Evolutionary conservation across 1,284 basidiomycete genomes (phyloP), one percentile per base, ranked within the genome.

Genomic region (Inonotus obliquus): DNA sequence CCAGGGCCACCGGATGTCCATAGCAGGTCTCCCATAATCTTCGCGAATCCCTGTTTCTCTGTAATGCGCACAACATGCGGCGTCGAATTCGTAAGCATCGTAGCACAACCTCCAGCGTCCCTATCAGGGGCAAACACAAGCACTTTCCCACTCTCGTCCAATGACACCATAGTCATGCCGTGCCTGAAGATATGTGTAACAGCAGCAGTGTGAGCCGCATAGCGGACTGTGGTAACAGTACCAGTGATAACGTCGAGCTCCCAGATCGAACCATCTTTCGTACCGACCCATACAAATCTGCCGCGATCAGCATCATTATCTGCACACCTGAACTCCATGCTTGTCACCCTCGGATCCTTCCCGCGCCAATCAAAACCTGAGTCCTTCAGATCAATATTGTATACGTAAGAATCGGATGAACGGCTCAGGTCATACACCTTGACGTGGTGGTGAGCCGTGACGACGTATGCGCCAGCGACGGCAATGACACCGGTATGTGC

Each of bases 141-240:
- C 4, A 85, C 79, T 72, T 96, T 96, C 9, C 94, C 94, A 1
- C 74, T 77, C 52, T 95, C 93, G 71, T 97, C 94, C 17, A 95
- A 71, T 0, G 89, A 86, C 57, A 94, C 72, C 85, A 97, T 90
- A 17, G 77, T 76, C 2, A 78, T 72, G 0, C 82, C 83, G 67
- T 89, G 75, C 2, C 91, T 81, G 71, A 91, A 87, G 54, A 97
- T 89, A 66, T 87, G 78, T 1, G 81, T 81, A 55, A 97, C 79
- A 0, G 87, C 73, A 56, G 85, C 79, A 0, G 83, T 70, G 70
- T 96, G 94, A 0, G 83, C 82, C 14, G 77, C 76, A 11, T 80
- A 76, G 64, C 85, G 89, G 19, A 79, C 76, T 2, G 82, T 83
- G 0, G 78, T 78, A 14, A 93, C 73, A 1, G 69, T 67, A 0